Evolutionary conservation across 495 filamentous ascomycete genomes (phyloP).

Genomic region (Pseudotulostoma volvatum): DNA sequence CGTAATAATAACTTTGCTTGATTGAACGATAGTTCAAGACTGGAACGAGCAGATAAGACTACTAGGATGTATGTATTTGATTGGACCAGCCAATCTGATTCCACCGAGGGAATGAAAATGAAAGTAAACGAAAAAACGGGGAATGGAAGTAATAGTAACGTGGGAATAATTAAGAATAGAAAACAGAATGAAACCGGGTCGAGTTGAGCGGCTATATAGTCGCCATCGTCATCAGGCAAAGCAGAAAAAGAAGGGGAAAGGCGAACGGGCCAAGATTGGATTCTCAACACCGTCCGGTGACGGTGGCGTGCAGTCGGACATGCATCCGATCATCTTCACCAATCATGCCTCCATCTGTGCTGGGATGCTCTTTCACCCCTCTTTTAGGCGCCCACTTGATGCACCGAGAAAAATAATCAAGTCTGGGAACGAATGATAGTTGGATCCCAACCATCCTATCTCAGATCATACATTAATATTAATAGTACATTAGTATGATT

Average conservation of each 20-base stretch:
- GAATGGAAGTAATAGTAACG: slow-evolving; percentile 11
- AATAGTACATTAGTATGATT: no score
- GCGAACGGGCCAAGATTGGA: no score
- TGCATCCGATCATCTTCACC: no score
- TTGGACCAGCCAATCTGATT: slow-evolving; percentile 32
- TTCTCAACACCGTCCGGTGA: no score
- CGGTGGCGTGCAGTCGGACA: no score
- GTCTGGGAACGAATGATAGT: no score
- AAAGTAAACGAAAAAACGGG: slow-evolving; percentile 12
- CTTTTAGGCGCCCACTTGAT: slow-evolving; percentile 16
- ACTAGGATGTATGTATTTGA: slow-evolving; percentile 9
- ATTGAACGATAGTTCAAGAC: slow-evolving; percentile 16
- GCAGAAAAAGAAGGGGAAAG: no score
- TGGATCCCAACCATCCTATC: no score
- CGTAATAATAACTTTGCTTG: slow-evolving; percentile 8
- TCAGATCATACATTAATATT: no score
- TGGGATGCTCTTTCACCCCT: no score
- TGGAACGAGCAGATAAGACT: slow-evolving; percentile 15
- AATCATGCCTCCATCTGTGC: no score
- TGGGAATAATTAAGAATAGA: slow-evolving; percentile 21
- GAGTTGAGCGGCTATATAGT: slow-evolving; percentile 28
- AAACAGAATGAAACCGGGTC: slow-evolving; percentile 7
- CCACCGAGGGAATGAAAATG: slow-evolving; percentile 19
- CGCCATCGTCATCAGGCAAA: slow-evolving; percentile 10
- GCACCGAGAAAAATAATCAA: no score